Percentiles rank a stretch among this genome's conserved stretches.
Evolutionary conservation across 768 basidiomycete genomes (phyloP).

Genomic region (Clitopilus passeckerianus): DNA sequence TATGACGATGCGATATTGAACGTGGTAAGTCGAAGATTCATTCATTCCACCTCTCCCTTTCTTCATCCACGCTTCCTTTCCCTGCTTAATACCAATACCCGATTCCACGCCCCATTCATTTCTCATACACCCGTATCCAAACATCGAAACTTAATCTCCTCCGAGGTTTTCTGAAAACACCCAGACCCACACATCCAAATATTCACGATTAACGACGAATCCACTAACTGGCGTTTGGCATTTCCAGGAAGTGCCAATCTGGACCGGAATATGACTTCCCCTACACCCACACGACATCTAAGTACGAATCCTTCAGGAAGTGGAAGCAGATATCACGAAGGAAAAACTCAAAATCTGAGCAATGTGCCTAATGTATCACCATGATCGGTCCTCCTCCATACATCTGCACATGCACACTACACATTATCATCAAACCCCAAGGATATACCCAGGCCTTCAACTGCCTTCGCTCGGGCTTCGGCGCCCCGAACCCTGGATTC

Average conservation of each 20-base stretch:
- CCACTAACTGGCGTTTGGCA: neutral
- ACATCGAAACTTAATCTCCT: too few relatives aligned
- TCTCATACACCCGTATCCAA: too few relatives aligned
- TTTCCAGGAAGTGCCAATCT: neutral
- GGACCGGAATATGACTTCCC: neutral
- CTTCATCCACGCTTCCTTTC: neutral
- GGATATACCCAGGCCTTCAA: too few relatives aligned
- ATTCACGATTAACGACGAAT: neutral
- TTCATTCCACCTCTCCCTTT: neutral
- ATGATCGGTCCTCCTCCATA: too few relatives aligned
- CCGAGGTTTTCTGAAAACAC: neutral
- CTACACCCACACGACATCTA: neutral
- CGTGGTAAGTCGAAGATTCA: neutral
- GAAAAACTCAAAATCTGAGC: too few relatives aligned
- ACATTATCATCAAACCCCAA: too few relatives aligned
- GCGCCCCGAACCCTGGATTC: too few relatives aligned
- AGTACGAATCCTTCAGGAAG: neutral
- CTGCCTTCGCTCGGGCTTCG: too few relatives aligned
- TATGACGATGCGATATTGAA: neutral
- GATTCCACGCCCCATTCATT: neutral
- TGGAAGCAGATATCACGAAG: too few relatives aligned
- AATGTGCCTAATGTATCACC: too few relatives aligned
- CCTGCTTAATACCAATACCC: neutral
- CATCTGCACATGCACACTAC: too few relatives aligned
- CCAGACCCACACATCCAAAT: neutral